Evolutionary conservation across 148 eudicot species (phyloP).

Genomic region (Agrostemma githago): DNA sequence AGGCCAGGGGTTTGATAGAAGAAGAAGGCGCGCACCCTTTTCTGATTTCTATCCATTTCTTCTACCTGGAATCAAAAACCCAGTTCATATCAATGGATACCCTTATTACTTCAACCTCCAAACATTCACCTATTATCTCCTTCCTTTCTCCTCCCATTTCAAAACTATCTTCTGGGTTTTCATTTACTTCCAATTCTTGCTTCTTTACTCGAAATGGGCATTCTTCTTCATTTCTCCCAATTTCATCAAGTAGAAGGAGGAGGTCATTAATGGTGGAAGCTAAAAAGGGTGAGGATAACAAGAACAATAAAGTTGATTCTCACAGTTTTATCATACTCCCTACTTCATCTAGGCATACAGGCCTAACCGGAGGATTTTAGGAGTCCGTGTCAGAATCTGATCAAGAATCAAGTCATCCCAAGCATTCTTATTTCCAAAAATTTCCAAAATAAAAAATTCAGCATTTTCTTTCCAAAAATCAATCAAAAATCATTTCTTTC

Average conservation of each 20-base stretch:
- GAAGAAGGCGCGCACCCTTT: slow-evolving; percentile 8
- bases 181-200: slow-evolving; percentile 9
- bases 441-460: no score
- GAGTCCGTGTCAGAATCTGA: no score
- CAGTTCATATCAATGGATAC: slow-evolving; percentile 17
- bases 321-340: no score
- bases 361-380: no score
- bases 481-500: no score
- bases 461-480: no score
- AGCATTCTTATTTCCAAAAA: no score
- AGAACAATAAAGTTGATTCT: slow-evolving; percentile 38
- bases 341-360: no score
- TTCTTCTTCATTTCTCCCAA: slow-evolving; percentile 29
- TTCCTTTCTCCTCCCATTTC: slow-evolving; percentile 10
- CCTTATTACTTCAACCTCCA: slow-evolving; percentile 21
- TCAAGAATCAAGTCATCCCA: no score
- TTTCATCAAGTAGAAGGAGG: no score
- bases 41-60: background rate
- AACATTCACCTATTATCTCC: slow-evolving; percentile 3
- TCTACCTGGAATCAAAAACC: background rate
- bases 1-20: no score
- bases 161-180: slow-evolving; percentile 16
- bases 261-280: slow-evolving; percentile 38
- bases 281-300: slow-evolving; percentile 34
- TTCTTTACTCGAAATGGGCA: slow-evolving; percentile 26